Percentiles rank a stretch among this genome's conserved stretches.
phyloP scores from a whole-genome alignment of 1,139 yeast species.

The Saccharomyces uvarum region DNA sequence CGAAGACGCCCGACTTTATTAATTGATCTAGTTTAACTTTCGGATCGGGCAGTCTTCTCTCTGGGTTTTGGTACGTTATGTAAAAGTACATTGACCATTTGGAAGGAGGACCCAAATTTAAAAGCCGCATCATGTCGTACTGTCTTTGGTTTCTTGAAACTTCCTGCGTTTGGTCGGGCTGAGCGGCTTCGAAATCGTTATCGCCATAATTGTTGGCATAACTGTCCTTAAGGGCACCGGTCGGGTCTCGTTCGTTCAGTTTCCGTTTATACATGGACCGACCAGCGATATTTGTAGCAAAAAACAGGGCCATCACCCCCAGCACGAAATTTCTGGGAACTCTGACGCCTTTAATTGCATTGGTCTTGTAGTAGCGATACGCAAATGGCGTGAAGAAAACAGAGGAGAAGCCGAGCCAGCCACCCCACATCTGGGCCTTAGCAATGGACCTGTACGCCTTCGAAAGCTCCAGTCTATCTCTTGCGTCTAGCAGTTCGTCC shows the following conservation, averaged over 20 bases:
- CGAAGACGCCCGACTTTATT: constrained; percentile 13
- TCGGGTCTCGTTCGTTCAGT: constrained; percentile 23
- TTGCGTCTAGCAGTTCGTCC: constrained; percentile 25
- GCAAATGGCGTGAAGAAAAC: constrained; percentile 31
- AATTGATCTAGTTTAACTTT: constrained; percentile 26
- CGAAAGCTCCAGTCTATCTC: constrained; percentile 26
- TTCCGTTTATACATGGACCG: constrained; percentile 25
- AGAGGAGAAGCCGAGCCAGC: constrained; percentile 33
- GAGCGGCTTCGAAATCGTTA: constrained; percentile 3
- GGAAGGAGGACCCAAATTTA: constrained; percentile 31
- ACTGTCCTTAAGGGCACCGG: constrained; percentile 8
- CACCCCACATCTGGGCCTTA: constrained; percentile 25
- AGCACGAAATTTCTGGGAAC: constrained; percentile 32
- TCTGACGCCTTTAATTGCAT: constrained; percentile 31
- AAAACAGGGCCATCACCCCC: constrained; percentile 32
- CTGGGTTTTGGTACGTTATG: constrained; percentile 34
- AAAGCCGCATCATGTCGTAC: constrained; percentile 32
- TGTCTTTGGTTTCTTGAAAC: constrained; percentile 24
- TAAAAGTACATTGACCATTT: constrained; percentile 36
- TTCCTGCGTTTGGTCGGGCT: constrained; percentile 4
- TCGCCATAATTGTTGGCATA: constrained; percentile 12
- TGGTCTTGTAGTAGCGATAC: constrained; percentile 26
- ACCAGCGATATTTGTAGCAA: constrained; percentile 30
- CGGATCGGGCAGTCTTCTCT: constrained; percentile 35
- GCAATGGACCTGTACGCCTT: constrained; percentile 22